Evolutionary conservation across 2,329 filamentous ascomycete genomes (phyloP).

Genomic region (Clarireedia monteithiana): DNA sequence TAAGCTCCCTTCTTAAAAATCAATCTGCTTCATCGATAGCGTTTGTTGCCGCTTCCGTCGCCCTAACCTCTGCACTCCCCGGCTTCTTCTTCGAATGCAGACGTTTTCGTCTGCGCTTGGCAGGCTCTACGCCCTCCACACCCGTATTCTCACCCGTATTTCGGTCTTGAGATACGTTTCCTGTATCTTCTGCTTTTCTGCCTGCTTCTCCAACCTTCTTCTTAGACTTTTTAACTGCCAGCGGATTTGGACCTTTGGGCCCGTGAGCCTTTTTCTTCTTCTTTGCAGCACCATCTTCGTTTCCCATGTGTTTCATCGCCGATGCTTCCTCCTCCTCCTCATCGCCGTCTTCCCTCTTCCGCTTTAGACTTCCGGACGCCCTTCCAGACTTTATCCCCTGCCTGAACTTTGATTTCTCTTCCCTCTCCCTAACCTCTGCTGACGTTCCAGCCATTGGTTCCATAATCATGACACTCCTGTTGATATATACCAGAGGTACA

Average conservation of each 20-base stretch:
- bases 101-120: conserved; percentile 33
- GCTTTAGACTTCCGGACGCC: conserved; percentile 32
- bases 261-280: conserved; percentile 53
- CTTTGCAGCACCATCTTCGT: conserved; percentile 26
- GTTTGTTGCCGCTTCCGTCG: conserved; percentile 4
- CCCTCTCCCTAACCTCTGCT: conserved; percentile 52
- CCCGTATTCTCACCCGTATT: conserved; percentile 6
- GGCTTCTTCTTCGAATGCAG: conserved; percentile 22
- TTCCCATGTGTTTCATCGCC: conserved; percentile 14
- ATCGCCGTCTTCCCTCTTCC: conserved; percentile 28
- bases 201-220: conserved; percentile 31
- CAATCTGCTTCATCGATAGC: conserved; percentile 3
- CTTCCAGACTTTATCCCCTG: conserved; percentile 52
- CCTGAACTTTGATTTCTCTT: conserved; percentile 69
- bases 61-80: conserved; percentile 7
- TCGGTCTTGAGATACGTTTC: conserved; percentile 24
- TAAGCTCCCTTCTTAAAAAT: background rate
- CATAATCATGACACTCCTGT: conserved; percentile 70
- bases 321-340: conserved; percentile 25
- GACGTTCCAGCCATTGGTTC: conserved; percentile 67
- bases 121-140: conserved; percentile 17
- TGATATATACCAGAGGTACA: conserved; percentile 72
- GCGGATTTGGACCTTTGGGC: conserved; percentile 62
- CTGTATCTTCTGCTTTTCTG: conserved; percentile 16
- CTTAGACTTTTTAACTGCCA: conserved; percentile 64